phyloP scores from a whole-genome alignment of 2,329 filamentous ascomycete species.

The Colletotrichum sp. region DNA sequence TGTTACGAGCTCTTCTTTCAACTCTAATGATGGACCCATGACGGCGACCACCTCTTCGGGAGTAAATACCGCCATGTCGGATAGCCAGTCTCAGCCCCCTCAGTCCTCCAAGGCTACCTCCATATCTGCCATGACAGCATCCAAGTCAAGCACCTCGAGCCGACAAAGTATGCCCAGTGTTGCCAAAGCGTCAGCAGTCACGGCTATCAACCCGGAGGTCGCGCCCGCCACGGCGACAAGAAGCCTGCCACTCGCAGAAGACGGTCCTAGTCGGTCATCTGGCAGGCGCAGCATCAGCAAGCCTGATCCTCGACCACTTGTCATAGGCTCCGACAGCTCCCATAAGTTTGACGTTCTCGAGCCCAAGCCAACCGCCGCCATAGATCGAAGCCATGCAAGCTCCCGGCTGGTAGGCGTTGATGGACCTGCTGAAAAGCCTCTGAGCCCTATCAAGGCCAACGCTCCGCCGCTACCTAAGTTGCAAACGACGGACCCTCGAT shows the following conservation, averaged over 20 bases:
- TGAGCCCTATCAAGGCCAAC: constrained; percentile 46
- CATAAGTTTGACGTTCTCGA: constrained; percentile 44
- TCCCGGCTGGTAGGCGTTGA: constrained; percentile 44
- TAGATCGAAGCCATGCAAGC: constrained; percentile 26
- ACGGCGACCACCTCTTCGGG: constrained; percentile 43
- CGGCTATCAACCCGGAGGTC: constrained; percentile 49
- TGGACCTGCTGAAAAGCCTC: constrained; percentile 46
- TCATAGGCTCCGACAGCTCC: constrained; percentile 38
- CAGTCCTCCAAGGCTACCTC: constrained; percentile 54
- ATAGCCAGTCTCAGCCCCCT: constrained; percentile 44
- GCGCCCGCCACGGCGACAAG: constrained; percentile 54
- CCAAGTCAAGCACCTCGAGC: constrained; percentile 45
- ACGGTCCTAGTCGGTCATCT: constrained; percentile 40
- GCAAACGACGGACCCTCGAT: constrained; percentile 35
- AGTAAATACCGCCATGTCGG: constrained; percentile 33
- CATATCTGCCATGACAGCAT: constrained; percentile 48
- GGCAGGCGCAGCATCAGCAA: constrained; percentile 48
- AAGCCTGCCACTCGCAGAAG: constrained; percentile 46
- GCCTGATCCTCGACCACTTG: constrained; percentile 42
- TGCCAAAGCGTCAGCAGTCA: constrained; percentile 44
- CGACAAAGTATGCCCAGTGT: constrained; percentile 47
- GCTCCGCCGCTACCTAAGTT: constrained; percentile 34
- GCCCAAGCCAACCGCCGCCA: constrained; percentile 34
- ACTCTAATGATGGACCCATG: constrained; percentile 38
- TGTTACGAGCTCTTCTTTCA: constrained; percentile 33